Conservation (phyloP, 192 early-diverging fungal species). For the Backusella tarrabulga region DNA sequence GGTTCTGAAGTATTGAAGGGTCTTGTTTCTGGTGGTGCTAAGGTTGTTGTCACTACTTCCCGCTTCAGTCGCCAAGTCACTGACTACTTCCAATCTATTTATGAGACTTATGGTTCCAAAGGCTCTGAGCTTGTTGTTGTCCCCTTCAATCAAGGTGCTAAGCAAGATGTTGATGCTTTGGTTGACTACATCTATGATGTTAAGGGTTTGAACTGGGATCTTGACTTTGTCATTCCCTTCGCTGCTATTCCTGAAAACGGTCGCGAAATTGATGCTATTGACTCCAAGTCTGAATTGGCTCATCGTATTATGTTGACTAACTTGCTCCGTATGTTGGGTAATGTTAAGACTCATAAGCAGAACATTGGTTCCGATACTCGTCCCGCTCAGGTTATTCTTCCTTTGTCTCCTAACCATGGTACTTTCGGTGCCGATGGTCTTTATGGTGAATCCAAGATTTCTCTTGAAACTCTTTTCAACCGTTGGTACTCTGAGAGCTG, state of each 20-base stretch:
- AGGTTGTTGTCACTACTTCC: slow-evolving; percentile 90
- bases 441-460: slow-evolving; percentile 93
- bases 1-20: slow-evolving; percentile 81
- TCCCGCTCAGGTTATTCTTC: slow-evolving; percentile 84
- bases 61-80: slow-evolving; percentile 77
- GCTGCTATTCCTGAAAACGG: slow-evolving; percentile 92
- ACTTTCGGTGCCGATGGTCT: slow-evolving; percentile 92
- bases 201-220: slow-evolving; percentile 87
- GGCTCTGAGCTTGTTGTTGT: slow-evolving; percentile 84
- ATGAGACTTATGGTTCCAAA: slow-evolving; percentile 85
- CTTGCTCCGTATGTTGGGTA: slow-evolving; percentile 81
- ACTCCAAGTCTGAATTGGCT: slow-evolving; percentile 86
- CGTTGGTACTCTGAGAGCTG: slow-evolving; percentile 90
- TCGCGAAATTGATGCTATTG: slow-evolving; percentile 80
- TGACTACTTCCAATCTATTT: slow-evolving; percentile 86
- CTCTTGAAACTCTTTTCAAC: slow-evolving; percentile 88
- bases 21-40: slow-evolving; percentile 82
- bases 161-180: slow-evolving; percentile 77
- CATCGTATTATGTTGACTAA: slow-evolving; percentile 96
- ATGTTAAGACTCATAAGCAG: slow-evolving; percentile 83
- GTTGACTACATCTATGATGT: slow-evolving; percentile 88
- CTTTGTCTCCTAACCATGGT: slow-evolving; percentile 96
- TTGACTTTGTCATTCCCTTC: slow-evolving; percentile 94
- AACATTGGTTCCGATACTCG: slow-evolving; percentile 73
- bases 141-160: slow-evolving; percentile 92